Percentiles rank a stretch among this genome's conserved stretches.
These are phyloP conservation scores for Solanum neorickii DNA, from an alignment of 257 asterid species.

Conservation along the genomic window DNA sequence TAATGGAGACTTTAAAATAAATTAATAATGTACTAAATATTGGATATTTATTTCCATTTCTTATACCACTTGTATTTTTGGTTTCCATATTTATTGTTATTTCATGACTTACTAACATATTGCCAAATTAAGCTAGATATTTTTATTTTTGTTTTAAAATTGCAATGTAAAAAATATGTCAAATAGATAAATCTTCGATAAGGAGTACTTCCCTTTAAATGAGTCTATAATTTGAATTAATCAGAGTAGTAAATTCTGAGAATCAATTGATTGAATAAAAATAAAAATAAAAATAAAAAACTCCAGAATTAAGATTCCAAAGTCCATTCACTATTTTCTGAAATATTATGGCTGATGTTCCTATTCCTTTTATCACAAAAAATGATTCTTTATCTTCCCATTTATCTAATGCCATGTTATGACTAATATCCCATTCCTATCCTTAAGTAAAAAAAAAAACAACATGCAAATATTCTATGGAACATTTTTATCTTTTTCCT, in stretches of 20 bases:
- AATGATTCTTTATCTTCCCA: slow-evolving; percentile 9
- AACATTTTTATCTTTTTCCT: background rate
- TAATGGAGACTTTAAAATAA: background rate
- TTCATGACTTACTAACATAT: background rate
- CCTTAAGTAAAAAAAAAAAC: background rate
- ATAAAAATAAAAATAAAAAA: background rate
- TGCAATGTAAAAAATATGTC: background rate
- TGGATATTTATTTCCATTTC: background rate
- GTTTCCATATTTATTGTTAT: background rate
- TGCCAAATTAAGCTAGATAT: background rate
- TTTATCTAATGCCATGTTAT: slow-evolving; percentile 9
- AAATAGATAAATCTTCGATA: background rate
- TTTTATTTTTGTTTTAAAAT: background rate
- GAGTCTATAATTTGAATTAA: background rate
- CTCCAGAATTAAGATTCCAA: slow-evolving; percentile 11
- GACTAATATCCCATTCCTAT: background rate
- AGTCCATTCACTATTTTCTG: slow-evolving; percentile 9
- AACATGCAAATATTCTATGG: background rate
- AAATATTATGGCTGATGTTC: slow-evolving; percentile 1
- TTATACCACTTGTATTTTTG: background rate
- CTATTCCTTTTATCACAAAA: background rate
- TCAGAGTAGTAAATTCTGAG: background rate
- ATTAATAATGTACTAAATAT: background rate
- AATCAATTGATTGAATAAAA: background rate
- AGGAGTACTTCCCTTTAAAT: background rate